These are phyloP conservation scores for Apiotrichum sp. DNA, from an alignment of 1,284 basidiomycete species.

Conservation along the genomic window DNA sequence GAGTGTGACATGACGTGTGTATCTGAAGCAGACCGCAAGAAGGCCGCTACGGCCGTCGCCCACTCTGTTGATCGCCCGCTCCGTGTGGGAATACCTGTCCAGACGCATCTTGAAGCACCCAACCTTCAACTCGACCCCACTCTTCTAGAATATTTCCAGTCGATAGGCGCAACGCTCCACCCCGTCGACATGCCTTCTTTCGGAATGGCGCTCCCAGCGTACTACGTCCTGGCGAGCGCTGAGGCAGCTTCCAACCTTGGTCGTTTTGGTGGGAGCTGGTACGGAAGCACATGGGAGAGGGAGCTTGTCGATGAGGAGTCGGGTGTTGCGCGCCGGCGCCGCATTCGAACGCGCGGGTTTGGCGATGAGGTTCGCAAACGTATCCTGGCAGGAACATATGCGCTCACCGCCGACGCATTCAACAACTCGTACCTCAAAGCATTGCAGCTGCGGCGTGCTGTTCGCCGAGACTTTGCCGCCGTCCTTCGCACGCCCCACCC, in stretches of 20 bases:
- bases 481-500: constrained; percentile 57
- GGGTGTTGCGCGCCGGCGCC: constrained; percentile 54
- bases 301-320: constrained; percentile 49
- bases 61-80: constrained; percentile 8
- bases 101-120: constrained; percentile 25
- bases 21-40: constrained; percentile 48
- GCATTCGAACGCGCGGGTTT: constrained; percentile 62
- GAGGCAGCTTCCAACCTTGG: constrained; percentile 93
- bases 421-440: constrained; percentile 96
- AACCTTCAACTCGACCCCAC: constrained; percentile 28
- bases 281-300: constrained; percentile 50
- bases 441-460: constrained; percentile 63
- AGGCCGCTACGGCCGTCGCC: neutral
- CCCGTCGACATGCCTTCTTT: constrained; percentile 75
- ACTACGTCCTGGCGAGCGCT: constrained; percentile 90
- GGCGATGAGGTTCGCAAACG: constrained; percentile 81
- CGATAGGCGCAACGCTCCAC: constrained; percentile 62
- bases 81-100: constrained; percentile 35
- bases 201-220: constrained; percentile 75
- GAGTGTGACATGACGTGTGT: constrained; percentile 71
- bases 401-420: constrained; percentile 84
- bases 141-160: constrained; percentile 52
- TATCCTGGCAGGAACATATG: constrained; percentile 86
- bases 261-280: constrained; percentile 76
- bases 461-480: constrained; percentile 68